A percentile compares a stretch with the other conserved stretches of the same genome.
Evolutionary conservation across 2,329 filamentous ascomycete species (phyloP).

Genomic region (Hymenoscyphus infarciens): DNA sequence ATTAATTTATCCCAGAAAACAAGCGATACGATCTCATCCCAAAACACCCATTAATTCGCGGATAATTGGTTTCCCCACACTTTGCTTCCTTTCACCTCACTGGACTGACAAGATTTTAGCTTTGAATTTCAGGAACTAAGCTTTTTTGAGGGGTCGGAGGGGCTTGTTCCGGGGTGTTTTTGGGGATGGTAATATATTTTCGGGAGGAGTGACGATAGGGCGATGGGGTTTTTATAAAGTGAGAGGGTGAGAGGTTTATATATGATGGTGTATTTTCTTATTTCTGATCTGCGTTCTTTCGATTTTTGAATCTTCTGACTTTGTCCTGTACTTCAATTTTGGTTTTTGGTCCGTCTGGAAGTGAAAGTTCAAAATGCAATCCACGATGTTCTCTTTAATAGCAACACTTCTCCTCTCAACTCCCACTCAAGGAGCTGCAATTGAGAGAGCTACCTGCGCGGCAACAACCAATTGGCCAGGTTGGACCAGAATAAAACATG

Average conservation of each 20-base stretch:
- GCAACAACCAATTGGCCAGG: slow-evolving; percentile 36
- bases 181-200: not conserved
- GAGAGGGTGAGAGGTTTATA: not conserved
- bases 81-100: not conserved
- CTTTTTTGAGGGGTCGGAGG: not conserved
- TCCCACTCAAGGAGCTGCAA: not conserved
- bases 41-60: not conserved
- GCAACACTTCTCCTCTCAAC: not conserved
- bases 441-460: slow-evolving; percentile 17
- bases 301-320: not conserved
- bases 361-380: not conserved
- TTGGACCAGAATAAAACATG: slow-evolving; percentile 39
- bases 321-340: not conserved
- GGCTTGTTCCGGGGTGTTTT: not conserved
- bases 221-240: not conserved
- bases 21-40: not conserved
- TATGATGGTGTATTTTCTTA: not conserved
- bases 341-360: not conserved
- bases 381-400: not conserved
- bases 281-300: not conserved
- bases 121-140: not conserved
- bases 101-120: not conserved
- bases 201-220: not conserved
- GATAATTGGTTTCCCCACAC: slow-evolving; percentile 5
- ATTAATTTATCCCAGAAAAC: not conserved